Percentiles rank a stretch among this genome's conserved stretches.
These are phyloP conservation scores for Leucocoprinus birnbaumii DNA, from an alignment of 768 basidiomycete species.

Conservation along the genomic window DNA sequence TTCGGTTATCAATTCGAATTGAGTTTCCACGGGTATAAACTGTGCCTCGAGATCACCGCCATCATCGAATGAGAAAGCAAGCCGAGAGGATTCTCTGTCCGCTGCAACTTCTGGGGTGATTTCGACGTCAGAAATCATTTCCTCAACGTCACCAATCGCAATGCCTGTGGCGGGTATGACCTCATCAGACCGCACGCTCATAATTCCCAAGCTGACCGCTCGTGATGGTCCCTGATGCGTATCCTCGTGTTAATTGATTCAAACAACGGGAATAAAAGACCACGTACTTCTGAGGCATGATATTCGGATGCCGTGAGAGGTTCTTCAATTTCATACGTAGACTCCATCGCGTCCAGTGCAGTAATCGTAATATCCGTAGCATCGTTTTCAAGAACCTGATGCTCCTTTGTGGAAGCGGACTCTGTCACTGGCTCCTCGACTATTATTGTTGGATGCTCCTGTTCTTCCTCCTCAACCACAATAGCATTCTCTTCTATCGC, in stretches of 20 bases:
- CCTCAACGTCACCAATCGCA: slow-evolving; percentile 6
- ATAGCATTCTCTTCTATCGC: background rate
- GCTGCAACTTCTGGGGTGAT: background rate
- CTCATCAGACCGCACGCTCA: slow-evolving; percentile 5
- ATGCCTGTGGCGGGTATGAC: background rate
- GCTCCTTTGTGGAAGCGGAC: background rate
- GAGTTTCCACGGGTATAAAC: background rate
- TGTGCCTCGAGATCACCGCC: background rate
- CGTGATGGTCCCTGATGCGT: slow-evolving; percentile 17
- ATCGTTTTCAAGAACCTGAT: background rate
- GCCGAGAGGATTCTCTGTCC: background rate
- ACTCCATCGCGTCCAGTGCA: background rate
- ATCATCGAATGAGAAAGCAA: background rate
- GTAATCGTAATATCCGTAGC: background rate
- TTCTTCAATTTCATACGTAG: slow-evolving; percentile 29
- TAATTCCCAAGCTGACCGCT: slow-evolving; percentile 1
- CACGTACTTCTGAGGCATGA: slow-evolving; percentile 28
- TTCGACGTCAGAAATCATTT: background rate
- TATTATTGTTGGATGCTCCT: background rate
- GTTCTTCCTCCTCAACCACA: background rate
- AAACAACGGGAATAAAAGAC: background rate
- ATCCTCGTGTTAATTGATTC: background rate
- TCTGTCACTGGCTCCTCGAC: background rate
- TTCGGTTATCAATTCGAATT: background rate
- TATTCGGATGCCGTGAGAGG: slow-evolving; percentile 23